Evolutionary conservation across 805 yeast genomes (phyloP).

Genomic region (Debaryomyces maramus): DNA sequence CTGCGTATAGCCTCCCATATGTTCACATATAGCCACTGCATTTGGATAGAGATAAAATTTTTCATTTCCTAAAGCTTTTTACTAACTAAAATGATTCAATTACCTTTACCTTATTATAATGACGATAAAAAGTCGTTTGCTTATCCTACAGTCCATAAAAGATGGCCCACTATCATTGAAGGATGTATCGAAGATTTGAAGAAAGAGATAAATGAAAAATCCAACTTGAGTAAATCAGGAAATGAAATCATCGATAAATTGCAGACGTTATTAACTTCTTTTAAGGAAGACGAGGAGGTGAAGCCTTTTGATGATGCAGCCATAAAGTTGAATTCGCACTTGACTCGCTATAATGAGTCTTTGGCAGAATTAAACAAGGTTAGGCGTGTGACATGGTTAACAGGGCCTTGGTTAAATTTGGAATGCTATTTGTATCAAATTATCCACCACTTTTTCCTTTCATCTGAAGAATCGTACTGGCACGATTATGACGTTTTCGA

Average conservation of each 20-base stretch:
- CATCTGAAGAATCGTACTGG: constrained; percentile 27
- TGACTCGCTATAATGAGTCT: constrained; percentile 60
- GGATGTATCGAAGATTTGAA: constrained; percentile 66
- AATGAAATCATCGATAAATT: constrained; percentile 43
- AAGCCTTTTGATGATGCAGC: constrained; percentile 25
- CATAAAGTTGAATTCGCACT: constrained; percentile 47
- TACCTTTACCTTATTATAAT: constrained; percentile 58
- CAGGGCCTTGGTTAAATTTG: constrained; percentile 87
- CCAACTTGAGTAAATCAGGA: constrained; percentile 45
- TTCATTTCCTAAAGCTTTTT: too few species aligned
- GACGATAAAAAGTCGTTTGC: constrained; percentile 80
- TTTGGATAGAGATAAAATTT: too few species aligned
- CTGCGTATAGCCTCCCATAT: too few species aligned
- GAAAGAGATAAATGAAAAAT: constrained; percentile 27
- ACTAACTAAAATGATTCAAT: constrained; percentile 10
- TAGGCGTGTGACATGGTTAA: constrained; percentile 59
- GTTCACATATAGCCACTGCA: too few species aligned
- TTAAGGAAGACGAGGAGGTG: constrained; percentile 39
- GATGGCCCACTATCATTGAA: constrained; percentile 86
- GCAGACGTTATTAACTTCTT: constrained; percentile 41
- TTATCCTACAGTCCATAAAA: constrained; percentile 65
- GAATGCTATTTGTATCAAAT: constrained; percentile 84
- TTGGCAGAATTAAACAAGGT: constrained; percentile 31
- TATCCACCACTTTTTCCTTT: constrained; percentile 46
- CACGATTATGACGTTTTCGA: constrained; percentile 70